Percentiles rank a stretch among this genome's conserved stretches.
These are phyloP conservation scores for Aspergillus sp. DNA, from an alignment of 2,329 filamentous ascomycete genomes.

Conservation along the genomic window DNA sequence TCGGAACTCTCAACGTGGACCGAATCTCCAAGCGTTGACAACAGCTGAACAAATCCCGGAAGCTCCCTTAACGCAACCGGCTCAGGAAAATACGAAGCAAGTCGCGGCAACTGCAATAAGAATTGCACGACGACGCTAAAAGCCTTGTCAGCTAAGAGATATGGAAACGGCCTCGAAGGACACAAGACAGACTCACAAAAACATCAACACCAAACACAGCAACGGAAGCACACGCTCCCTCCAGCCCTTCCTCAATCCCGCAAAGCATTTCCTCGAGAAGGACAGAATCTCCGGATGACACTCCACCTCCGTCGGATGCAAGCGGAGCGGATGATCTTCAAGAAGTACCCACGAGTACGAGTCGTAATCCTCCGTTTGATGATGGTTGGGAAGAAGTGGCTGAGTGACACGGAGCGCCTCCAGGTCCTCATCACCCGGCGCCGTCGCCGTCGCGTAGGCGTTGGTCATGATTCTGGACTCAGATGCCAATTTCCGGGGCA, in stretches of 20 bases:
- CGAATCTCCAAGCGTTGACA: conserved; percentile 13
- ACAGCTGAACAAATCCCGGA: conserved; percentile 19
- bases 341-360: conserved; percentile 28
- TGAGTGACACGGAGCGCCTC: conserved; percentile 6
- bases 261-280: conserved; percentile 25
- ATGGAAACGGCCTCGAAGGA: not conserved
- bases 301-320: conserved; percentile 33
- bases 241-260: conserved; percentile 24
- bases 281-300: conserved; percentile 34
- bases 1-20: conserved; percentile 8
- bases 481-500: not conserved
- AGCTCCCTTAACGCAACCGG: conserved; percentile 12
- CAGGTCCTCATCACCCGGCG: not conserved
- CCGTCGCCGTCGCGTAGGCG: too few species aligned
- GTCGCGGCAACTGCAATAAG: conserved; percentile 25
- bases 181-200: conserved; percentile 22
- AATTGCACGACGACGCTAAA: conserved; percentile 28
- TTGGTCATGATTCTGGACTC: conserved; percentile 11
- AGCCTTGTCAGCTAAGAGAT: not conserved
- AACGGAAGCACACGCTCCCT: conserved; percentile 28
- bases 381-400: not conserved
- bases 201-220: conserved; percentile 32
- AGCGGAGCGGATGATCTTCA: conserved; percentile 41
- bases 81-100: conserved; percentile 22
- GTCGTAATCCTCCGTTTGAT: conserved; percentile 20